Evolutionary conservation across 208 protist genomes (phyloP).

Genomic region (Trypanosoma congolense): DNA sequence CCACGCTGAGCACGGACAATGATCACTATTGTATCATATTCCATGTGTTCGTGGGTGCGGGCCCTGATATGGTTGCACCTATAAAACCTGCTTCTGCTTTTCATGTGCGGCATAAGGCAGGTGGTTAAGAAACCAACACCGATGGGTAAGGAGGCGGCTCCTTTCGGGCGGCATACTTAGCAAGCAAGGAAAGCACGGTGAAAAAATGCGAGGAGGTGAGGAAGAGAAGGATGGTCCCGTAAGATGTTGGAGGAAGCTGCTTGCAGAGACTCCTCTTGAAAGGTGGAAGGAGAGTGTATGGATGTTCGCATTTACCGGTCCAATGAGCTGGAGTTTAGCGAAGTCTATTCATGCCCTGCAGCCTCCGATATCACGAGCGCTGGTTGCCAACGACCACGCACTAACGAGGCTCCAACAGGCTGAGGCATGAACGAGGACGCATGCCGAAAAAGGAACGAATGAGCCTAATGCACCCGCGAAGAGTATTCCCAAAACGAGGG

Average conservation of each 20-base stretch:
- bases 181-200: constrained; percentile 6
- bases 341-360: constrained; percentile 6
- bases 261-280: neutral
- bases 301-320: neutral
- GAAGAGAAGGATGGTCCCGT: neutral
- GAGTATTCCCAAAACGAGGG: neutral
- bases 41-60: neutral
- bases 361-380: neutral
- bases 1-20: constrained; percentile 1
- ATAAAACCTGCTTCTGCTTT: neutral
- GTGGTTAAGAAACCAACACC: neutral
- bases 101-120: constrained; percentile 10
- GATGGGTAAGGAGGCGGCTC: neutral
- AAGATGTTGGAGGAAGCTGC: constrained; percentile 4
- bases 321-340: constrained; percentile 1
- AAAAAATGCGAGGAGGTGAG: neutral
- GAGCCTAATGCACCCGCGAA: neutral
- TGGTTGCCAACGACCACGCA: neutral
- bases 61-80: neutral
- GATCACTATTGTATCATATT: constrained; percentile 10
- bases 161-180: constrained; percentile 13
- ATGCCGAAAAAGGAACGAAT: neutral
- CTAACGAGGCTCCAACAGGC: neutral
- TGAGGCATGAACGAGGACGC: neutral
- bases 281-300: neutral